These are phyloP conservation scores for Leptomonas seymouri DNA, from an alignment of 208 protist genomes.

Conservation along the genomic window DNA sequence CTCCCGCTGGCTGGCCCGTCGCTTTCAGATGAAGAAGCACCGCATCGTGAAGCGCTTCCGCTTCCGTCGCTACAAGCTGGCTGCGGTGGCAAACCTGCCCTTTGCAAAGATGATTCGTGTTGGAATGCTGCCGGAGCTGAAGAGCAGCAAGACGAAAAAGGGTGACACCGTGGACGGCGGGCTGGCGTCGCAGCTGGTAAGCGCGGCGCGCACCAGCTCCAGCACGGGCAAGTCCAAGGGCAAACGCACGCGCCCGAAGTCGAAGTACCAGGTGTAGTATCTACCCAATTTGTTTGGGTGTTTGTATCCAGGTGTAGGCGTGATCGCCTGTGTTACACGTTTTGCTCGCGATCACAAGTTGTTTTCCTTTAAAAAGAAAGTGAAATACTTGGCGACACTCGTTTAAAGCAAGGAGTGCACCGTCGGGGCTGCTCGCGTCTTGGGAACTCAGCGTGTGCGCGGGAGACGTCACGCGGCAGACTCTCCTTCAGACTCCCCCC, in stretches of 20 bases:
- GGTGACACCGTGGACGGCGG: constrained; percentile 73
- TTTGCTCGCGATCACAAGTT: too few species aligned
- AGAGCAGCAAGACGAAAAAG: constrained; percentile 89
- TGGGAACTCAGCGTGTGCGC: too few species aligned
- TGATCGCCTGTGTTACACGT: too few species aligned
- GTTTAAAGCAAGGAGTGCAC: too few species aligned
- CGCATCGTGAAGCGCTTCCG: constrained; percentile 88
- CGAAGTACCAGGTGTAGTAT: constrained; percentile 89
- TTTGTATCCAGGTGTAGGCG: neutral
- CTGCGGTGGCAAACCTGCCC: constrained; percentile 87
- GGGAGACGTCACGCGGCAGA: too few species aligned
- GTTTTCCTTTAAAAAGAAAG: too few species aligned
- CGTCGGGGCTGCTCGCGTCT: too few species aligned
- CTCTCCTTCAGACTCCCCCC: too few species aligned
- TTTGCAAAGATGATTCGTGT: constrained; percentile 93
- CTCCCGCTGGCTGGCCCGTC: constrained; percentile 83
- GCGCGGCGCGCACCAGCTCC: constrained; percentile 38
- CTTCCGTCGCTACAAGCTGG: constrained; percentile 91
- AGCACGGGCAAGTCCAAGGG: constrained; percentile 60
- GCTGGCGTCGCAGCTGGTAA: constrained; percentile 75
- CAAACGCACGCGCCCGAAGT: constrained; percentile 75
- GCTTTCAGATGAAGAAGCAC: constrained; percentile 93
- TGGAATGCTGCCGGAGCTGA: constrained; percentile 91
- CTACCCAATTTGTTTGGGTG: neutral
- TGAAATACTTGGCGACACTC: too few species aligned